These are phyloP conservation scores for Flaveria robusta DNA, from an alignment of 129 eudicot genomes.

Conservation along the genomic window DNA sequence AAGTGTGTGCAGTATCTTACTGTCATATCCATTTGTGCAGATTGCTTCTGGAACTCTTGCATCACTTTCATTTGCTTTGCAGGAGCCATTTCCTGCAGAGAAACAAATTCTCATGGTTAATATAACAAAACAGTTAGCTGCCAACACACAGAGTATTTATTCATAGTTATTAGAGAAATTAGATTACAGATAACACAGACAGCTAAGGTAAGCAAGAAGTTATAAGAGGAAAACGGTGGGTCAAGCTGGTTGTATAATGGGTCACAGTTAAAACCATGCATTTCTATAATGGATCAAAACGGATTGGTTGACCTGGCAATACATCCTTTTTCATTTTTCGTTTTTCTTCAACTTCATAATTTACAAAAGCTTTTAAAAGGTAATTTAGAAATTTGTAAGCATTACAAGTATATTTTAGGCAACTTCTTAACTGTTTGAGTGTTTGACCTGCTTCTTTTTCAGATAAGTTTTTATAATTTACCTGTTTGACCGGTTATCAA, in stretches of 20 bases:
- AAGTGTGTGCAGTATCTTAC: conserved; percentile 56
- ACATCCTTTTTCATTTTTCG: neutral
- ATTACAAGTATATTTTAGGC: neutral
- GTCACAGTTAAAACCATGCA: neutral
- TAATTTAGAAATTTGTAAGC: neutral
- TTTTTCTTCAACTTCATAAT: neutral
- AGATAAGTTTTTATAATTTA: neutral
- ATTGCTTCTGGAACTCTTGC: conserved; percentile 91
- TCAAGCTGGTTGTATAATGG: neutral
- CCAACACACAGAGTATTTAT: neutral
- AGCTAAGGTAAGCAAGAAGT: neutral
- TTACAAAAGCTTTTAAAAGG: neutral
- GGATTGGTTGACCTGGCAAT: conserved; percentile 8
- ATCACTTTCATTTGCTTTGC: conserved; percentile 86
- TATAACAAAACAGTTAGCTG: conserved; percentile 6
- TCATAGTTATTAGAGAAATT: conserved; percentile 15
- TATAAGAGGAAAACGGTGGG: neutral
- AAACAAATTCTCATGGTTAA: conserved; percentile 6
- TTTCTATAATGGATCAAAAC: neutral
- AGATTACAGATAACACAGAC: conserved; percentile 4
- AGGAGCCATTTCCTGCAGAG: conserved; percentile 96
- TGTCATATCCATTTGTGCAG: conserved; percentile 99
- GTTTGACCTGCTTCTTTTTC: neutral
- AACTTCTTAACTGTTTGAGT: neutral
- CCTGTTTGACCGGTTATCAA: neutral